Evolutionary conservation across 1,284 basidiomycete species (phyloP).

Genomic region (Kwoniella shivajii): DNA sequence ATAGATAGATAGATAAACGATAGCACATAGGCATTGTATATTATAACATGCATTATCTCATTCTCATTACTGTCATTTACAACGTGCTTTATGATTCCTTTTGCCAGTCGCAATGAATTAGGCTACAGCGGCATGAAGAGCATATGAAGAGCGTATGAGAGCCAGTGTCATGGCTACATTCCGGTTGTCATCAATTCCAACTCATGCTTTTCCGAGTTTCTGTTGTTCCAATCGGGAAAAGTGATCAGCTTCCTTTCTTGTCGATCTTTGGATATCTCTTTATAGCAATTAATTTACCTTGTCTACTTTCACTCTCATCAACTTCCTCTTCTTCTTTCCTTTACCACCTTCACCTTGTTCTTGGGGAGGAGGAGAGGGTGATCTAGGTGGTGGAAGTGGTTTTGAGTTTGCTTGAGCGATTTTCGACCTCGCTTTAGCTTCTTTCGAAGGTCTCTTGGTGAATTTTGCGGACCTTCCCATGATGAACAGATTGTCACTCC

Average conservation of each 20-base stretch:
- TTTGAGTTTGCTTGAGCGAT: slow-evolving; percentile 33
- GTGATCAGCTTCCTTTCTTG: not conserved
- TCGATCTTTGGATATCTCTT: not conserved
- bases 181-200: too few species aligned
- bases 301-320: slow-evolving; percentile 24
- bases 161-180: too few species aligned
- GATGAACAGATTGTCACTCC: not conserved
- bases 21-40: too few species aligned
- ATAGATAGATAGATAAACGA: too few species aligned
- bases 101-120: too few species aligned
- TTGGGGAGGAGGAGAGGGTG: slow-evolving; percentile 4
- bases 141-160: too few species aligned
- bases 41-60: too few species aligned
- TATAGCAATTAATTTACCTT: slow-evolving; percentile 12
- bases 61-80: too few species aligned
- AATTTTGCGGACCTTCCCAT: slow-evolving; percentile 48
- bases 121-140: too few species aligned
- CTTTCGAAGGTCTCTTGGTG: slow-evolving; percentile 42
- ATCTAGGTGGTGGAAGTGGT: slow-evolving; percentile 19
- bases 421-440: slow-evolving; percentile 38
- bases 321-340: slow-evolving; percentile 23
- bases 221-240: too few species aligned
- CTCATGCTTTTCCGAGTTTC: slow-evolving; percentile 15
- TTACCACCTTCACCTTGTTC: slow-evolving; percentile 5
- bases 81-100: too few species aligned